Evolutionary conservation across 148 eudicot genomes (phyloP).

Genomic region (Camellia sinensis): DNA sequence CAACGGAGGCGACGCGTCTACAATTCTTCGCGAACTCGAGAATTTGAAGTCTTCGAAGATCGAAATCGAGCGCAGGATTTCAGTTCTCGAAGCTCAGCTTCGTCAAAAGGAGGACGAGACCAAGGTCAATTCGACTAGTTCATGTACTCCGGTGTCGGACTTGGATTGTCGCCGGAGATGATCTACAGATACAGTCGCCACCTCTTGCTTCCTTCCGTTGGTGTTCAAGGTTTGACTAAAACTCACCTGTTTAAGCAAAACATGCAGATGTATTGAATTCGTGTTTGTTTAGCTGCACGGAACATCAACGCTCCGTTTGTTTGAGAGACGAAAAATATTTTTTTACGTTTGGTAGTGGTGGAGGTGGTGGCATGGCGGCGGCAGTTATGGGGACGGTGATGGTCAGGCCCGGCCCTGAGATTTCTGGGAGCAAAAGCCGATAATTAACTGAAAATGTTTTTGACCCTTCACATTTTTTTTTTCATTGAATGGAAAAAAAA

Average conservation of each 20-base stretch:
- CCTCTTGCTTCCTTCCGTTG: conserved; percentile 83
- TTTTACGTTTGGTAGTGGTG: too few species aligned
- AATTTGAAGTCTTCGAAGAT: conserved; percentile 44
- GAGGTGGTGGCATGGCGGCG: too few species aligned
- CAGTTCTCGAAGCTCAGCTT: conserved; percentile 64
- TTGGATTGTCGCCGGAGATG: conserved; percentile 55
- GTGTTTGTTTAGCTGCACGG: too few species aligned
- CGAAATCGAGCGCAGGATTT: conserved; percentile 61
- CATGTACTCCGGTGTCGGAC: conserved; percentile 22
- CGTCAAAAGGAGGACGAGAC: conserved; percentile 14
- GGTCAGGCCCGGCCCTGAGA: too few species aligned
- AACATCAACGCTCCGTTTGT: too few species aligned
- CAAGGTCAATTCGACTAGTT: background rate
- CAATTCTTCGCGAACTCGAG: conserved; percentile 45
- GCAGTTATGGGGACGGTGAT: too few species aligned
- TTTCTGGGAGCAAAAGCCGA: too few species aligned
- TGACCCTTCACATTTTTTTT: too few species aligned
- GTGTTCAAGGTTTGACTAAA: conserved; percentile 58
- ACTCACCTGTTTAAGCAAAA: background rate
- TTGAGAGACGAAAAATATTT: too few species aligned
- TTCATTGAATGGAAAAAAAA: too few species aligned
- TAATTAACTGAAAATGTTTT: too few species aligned
- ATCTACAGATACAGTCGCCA: conserved; percentile 90
- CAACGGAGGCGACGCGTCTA: conserved; percentile 27
- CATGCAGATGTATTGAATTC: background rate